These are phyloP conservation scores for Fremontodendron californicum DNA, from an alignment of 345 rosid species.

Conservation along the genomic window DNA sequence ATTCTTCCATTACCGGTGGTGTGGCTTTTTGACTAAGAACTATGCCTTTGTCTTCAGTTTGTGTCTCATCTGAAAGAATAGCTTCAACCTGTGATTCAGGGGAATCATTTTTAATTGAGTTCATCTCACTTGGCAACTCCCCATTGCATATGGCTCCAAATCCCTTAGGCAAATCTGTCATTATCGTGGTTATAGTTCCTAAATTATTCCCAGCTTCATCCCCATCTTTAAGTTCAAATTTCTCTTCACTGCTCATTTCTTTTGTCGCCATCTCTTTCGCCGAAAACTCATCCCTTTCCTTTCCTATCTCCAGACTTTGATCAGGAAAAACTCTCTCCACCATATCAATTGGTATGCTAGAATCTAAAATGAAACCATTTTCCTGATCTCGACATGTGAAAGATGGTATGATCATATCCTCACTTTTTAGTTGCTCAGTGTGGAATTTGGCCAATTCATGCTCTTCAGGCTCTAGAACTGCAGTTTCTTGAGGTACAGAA, in stretches of 20 bases:
- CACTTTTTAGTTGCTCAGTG: background rate
- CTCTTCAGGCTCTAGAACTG: slow-evolving; percentile 12
- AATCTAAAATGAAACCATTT: slow-evolving; percentile 14
- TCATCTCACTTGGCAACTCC: slow-evolving; percentile 10
- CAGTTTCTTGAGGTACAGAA: slow-evolving; percentile 19
- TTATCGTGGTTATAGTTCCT: background rate
- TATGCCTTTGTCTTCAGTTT: slow-evolving; percentile 15
- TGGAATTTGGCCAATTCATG: slow-evolving; percentile 7
- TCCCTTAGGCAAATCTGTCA: slow-evolving; percentile 3
- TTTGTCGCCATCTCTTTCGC: slow-evolving; percentile 4
- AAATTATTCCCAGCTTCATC: slow-evolving; percentile 9
- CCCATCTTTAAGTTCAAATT: slow-evolving; percentile 11
- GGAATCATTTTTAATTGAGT: slow-evolving; percentile 8
- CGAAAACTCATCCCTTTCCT: background rate
- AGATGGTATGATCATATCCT: slow-evolving; percentile 14
- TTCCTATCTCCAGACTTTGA: slow-evolving; percentile 3
- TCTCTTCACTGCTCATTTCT: slow-evolving; percentile 15
- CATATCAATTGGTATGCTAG: background rate
- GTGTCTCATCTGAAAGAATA: slow-evolving; percentile 1
- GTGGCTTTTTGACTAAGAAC: slow-evolving; percentile 5
- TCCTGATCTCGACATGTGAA: slow-evolving; percentile 14
- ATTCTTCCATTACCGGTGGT: slow-evolving; percentile 12
- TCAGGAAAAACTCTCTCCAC: slow-evolving; percentile 15
- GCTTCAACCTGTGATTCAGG: slow-evolving; percentile 16
- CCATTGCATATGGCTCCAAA: slow-evolving; percentile 15